phyloP scores from a whole-genome alignment of 768 basidiomycete genomes.

The Leccinum rimulosum region DNA sequence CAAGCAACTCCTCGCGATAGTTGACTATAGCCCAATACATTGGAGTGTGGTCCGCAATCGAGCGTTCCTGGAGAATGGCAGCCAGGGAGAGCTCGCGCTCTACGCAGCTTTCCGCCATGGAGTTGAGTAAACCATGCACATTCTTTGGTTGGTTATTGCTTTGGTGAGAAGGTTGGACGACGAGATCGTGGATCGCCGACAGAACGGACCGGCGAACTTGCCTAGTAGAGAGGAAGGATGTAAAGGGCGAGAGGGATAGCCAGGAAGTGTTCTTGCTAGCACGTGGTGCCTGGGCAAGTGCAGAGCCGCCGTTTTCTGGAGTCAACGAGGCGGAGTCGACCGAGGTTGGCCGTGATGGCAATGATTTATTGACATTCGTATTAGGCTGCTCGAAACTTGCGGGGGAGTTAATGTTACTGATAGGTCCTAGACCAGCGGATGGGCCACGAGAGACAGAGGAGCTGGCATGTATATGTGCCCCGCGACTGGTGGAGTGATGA shows the following conservation, averaged over 20 bases:
- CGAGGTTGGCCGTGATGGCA: background rate
- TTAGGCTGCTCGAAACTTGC: background rate
- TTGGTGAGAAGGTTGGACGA: constrained; percentile 20
- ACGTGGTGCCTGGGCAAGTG: background rate
- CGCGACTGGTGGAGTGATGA: background rate
- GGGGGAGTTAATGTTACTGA: background rate
- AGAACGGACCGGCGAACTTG: constrained; percentile 54
- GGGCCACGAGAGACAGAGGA: background rate
- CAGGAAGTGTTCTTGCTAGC: constrained; percentile 19
- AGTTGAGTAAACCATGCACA: constrained; percentile 47
- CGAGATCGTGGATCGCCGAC: constrained; percentile 53
- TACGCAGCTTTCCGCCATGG: constrained; percentile 57
- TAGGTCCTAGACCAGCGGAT: background rate
- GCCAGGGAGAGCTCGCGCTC: constrained; percentile 44
- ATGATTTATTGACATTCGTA: background rate
- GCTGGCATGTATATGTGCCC: background rate
- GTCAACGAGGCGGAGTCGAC: background rate
- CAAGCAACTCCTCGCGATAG: constrained; percentile 40
- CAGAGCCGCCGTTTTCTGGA: background rate
- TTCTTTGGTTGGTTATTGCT: background rate
- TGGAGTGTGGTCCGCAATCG: constrained; percentile 24
- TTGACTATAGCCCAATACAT: constrained; percentile 32
- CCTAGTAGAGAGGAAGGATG: constrained; percentile 31
- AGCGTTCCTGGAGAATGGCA: constrained; percentile 24
- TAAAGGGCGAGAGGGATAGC: constrained; percentile 31